Evolutionary conservation across 2,329 filamentous ascomycete species (phyloP), one percentile per base, ranked within the genome.

Genomic region (Nemania serpens): DNA sequence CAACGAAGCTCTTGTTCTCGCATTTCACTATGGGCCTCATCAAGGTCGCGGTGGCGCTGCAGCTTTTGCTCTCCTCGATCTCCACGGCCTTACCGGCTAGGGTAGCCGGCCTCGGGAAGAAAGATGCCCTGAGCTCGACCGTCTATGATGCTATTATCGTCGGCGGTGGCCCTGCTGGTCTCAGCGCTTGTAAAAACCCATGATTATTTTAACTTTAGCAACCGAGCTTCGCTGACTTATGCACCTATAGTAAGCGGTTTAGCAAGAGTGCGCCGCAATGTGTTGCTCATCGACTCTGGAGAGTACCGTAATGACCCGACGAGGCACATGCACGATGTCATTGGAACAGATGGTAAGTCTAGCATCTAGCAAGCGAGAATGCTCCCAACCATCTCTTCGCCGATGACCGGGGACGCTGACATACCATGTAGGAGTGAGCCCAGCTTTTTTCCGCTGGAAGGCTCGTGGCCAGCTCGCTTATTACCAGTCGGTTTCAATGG

Each of bases 321-420:
- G 0, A 74, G 84, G 13, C 79, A 85, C 64, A 82, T 87, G 78
- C 85, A 88, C 71, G 85, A 88, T 69, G 81, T 88, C 0, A 75
- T 87, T 25, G 84, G 84, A 2, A 83, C 79, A 58, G 85, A 88
- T 53, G 85, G 85, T 85, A 47, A 15, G 10, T n/a, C 12, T 2
- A 15, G n/a, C 9, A 18, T 25, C 12, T 13, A n/a, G 33, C 18
- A 20, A 43, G 15, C 36, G 42, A 4, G 36, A 2, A 5, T 29
- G 13, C 15, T 10, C 10, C 12, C 13, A n/a, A 42, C 13, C n/a
- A n/a, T 13, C 18, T 47, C 4, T 18, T 22, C 15, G 45, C 7
- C 13, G 58, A 61, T 7, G 17, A 15, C 15, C 37, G 20, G 34
- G 15, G 10, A 49, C 5, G 10, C 47, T 43, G 5, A 56, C 51